Conservation (phyloP, 2,329 filamentous ascomycete genomes). For the Alternaria postmessia region DNA sequence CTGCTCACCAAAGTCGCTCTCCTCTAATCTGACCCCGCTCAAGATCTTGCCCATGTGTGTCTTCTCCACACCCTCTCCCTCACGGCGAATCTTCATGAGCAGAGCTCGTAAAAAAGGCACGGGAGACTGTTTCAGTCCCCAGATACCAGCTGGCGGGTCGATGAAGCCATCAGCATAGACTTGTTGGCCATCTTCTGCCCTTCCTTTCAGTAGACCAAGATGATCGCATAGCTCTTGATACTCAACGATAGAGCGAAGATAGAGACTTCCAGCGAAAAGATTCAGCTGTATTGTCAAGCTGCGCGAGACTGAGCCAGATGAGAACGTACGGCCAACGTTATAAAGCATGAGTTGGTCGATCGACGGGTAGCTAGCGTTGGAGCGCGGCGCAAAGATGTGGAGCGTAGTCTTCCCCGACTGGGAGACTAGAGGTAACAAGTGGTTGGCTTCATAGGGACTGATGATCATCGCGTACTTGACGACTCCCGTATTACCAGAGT, state of each 20-base stretch:
- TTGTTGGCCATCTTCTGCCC: constrained; percentile 27
- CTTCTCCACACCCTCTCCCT: constrained; percentile 51
- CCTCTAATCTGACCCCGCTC: constrained; percentile 47
- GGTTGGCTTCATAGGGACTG: constrained; percentile 68
- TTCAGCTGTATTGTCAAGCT: constrained; percentile 62
- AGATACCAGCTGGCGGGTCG: constrained; percentile 33
- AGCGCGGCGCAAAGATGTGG: constrained; percentile 63
- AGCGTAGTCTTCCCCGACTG: constrained; percentile 51
- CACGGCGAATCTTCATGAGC: constrained; percentile 37
- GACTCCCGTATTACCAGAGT: not conserved
- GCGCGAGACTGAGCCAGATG: constrained; percentile 18
- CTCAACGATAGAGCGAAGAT: constrained; percentile 63
- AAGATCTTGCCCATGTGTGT: constrained; percentile 57
- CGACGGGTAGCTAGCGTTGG: constrained; percentile 39
- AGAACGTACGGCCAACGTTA: constrained; percentile 39
- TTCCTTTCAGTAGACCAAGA: constrained; percentile 58
- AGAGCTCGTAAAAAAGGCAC: constrained; percentile 54
- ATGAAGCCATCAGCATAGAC: constrained; percentile 50
- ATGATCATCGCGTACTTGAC: constrained; percentile 59
- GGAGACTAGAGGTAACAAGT: constrained; percentile 55
- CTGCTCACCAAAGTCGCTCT: constrained; percentile 37
- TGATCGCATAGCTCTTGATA: constrained; percentile 63
- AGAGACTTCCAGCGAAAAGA: constrained; percentile 73
- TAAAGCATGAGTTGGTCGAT: constrained; percentile 60
- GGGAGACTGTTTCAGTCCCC: constrained; percentile 51